phyloP scores from a whole-genome alignment of 2,329 filamentous ascomycete species.

The Harringtonia lauricola region DNA sequence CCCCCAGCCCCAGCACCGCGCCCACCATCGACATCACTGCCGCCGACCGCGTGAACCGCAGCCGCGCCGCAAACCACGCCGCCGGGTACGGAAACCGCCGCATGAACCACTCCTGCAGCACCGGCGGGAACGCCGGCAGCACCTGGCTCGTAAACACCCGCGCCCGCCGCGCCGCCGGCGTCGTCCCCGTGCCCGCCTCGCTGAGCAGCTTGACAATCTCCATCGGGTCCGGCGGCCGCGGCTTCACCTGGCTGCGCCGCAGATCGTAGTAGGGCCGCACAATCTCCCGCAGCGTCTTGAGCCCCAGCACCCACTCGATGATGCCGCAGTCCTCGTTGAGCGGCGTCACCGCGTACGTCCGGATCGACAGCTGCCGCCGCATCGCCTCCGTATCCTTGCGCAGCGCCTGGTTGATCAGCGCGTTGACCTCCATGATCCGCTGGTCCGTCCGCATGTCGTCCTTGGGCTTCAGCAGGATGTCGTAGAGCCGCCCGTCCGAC shows the following conservation, averaged over 20 bases:
- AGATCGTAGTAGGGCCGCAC: slow-evolving; percentile 38
- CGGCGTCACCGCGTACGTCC: slow-evolving; percentile 93
- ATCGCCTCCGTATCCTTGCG: slow-evolving; percentile 88
- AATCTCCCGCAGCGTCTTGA: slow-evolving; percentile 89
- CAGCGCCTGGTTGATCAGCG: slow-evolving; percentile 90
- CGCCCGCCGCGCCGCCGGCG: slow-evolving; percentile 39
- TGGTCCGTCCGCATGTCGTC: slow-evolving; percentile 97
- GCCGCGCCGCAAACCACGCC: slow-evolving; percentile 78
- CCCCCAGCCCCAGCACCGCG: slow-evolving; percentile 84
- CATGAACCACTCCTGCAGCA: slow-evolving; percentile 90
- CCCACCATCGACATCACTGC: slow-evolving; percentile 99
- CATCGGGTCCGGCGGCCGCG: slow-evolving; percentile 58
- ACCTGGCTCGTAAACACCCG: slow-evolving; percentile 60
- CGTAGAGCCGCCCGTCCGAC: slow-evolving; percentile 80
- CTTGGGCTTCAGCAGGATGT: slow-evolving; percentile 92
- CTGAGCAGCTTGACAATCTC: slow-evolving; percentile 54
- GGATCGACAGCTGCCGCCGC: slow-evolving; percentile 84
- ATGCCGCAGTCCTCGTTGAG: slow-evolving; percentile 96
- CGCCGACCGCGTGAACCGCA: slow-evolving; percentile 84
- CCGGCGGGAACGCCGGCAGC: slow-evolving; percentile 60
- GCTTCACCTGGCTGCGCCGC: slow-evolving; percentile 63
- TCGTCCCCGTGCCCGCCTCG: slow-evolving; percentile 37
- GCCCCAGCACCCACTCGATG: slow-evolving; percentile 96
- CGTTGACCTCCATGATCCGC: slow-evolving; percentile 97
- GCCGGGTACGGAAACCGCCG: slow-evolving; percentile 90